Evolutionary conservation across 2,329 filamentous ascomycete species (phyloP).

Genomic region (Malbranchea cinnamomea): DNA sequence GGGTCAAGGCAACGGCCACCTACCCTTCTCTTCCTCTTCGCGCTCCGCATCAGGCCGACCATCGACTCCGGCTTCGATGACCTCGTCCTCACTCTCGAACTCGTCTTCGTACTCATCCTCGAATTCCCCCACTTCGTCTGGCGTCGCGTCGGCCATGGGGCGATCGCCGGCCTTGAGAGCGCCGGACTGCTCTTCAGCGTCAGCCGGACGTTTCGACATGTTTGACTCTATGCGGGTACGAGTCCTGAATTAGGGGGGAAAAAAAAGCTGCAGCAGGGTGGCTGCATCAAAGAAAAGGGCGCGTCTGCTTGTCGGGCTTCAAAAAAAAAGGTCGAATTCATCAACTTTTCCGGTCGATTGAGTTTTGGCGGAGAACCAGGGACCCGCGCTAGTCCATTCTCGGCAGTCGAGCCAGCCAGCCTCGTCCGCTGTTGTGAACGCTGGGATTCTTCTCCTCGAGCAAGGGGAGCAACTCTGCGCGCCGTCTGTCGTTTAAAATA

Average conservation of each 20-base stretch:
- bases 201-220: slow-evolving; percentile 48
- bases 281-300: too few species aligned
- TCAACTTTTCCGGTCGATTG: slow-evolving; percentile 3
- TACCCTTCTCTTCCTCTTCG: slow-evolving; percentile 71
- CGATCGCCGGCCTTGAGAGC: slow-evolving; percentile 48
- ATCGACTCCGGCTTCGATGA: slow-evolving; percentile 86
- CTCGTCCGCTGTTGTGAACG: too few species aligned
- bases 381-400: slow-evolving; percentile 10
- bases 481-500: not conserved
- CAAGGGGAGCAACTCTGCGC: too few species aligned
- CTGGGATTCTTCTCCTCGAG: too few species aligned
- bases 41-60: slow-evolving; percentile 82
- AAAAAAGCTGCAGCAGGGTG: not conserved
- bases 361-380: slow-evolving; percentile 4
- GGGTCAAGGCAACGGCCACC: slow-evolving; percentile 15
- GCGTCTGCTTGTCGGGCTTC: too few species aligned
- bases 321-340: too few species aligned
- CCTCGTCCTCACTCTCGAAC: slow-evolving; percentile 85
- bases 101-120: slow-evolving; percentile 86
- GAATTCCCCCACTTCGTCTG: slow-evolving; percentile 45
- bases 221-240: not conserved
- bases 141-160: slow-evolving; percentile 34
- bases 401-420: slow-evolving; percentile 1
- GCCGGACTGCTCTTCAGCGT: slow-evolving; percentile 35
- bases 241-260: not conserved